Evolutionary conservation across 2,329 filamentous ascomycete species (phyloP), one percentile per base, ranked within the genome.

Genomic region (Endothia cerciana): DNA sequence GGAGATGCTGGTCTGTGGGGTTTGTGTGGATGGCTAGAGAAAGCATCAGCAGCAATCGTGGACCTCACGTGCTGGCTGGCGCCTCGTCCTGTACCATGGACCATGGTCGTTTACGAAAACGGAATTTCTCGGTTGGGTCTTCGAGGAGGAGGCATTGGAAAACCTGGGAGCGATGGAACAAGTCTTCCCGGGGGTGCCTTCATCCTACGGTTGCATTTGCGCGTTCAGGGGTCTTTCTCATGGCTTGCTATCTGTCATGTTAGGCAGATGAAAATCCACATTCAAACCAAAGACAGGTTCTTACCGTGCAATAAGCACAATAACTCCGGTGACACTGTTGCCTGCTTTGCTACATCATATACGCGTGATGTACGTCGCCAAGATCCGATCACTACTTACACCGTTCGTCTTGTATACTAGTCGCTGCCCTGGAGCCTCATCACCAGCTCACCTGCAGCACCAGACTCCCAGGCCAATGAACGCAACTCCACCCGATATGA

Each of bases 151-250:
- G 55, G 43, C 28, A 33, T 65, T 63, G 62, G 65, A 63, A 59
- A 43, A n/a, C 47, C 41, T 60, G 53, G 47, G 64, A 62, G 63
- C 53, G 33, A 61, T 22, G 55, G 36, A 63, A 17, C 36, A 65
- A 59, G 59, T 65, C 47, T 63, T 63, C 30, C 19, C 63, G 63
- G 51, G 62, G 66, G 71, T 72, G 70, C 76, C 78, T 76, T 78
- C 75, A 65, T 74, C 73, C 74, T 70, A 73, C 69, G 68, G 73
- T 72, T 81, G 78, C 78, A 78, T 80, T 80, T 80, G 76, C 77
- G 76, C 77, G 77, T 80, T 79, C 75, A 74, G 77, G 77, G 62
- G 74, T 76, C 76, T 77, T 75, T 76, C 75, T 75, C 71, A 78
- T 76, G 78, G 77, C 78, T 77, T 76, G 74, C 77, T 80, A 47